Conservation (phyloP, 176 grass and related monocot genomes). For the Oryza glumipatula region DNA sequence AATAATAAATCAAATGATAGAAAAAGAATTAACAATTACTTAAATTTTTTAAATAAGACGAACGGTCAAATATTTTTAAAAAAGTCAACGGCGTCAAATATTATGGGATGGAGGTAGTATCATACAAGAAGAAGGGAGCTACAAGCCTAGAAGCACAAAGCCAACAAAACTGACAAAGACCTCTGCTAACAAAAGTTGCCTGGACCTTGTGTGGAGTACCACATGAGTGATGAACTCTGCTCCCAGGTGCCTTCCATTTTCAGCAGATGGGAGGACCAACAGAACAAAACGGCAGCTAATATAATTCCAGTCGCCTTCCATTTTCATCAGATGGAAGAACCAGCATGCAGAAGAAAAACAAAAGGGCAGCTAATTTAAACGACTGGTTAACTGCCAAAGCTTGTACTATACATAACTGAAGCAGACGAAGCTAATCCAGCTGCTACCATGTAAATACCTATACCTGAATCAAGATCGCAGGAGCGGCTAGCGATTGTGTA, state of each 20-base stretch:
- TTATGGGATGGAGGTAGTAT: too few relatives aligned
- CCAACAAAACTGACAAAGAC: neutral
- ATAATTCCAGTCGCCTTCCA: neutral
- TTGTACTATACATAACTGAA: neutral
- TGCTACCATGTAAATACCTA: neutral
- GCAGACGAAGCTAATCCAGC: neutral
- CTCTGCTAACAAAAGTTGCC: neutral
- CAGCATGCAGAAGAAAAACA: neutral
- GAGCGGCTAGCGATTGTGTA: neutral
- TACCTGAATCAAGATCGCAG: neutral
- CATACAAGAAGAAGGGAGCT: neutral
- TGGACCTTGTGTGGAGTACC: neutral
- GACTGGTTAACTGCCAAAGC: neutral
- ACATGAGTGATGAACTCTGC: neutral
- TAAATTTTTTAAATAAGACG: too few relatives aligned
- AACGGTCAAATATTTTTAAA: too few relatives aligned
- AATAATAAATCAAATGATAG: too few relatives aligned
- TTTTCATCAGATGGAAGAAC: neutral
- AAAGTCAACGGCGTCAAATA: too few relatives aligned
- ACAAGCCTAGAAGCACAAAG: neutral
- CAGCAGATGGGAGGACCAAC: neutral
- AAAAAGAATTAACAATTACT: too few relatives aligned
- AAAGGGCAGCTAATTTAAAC: neutral
- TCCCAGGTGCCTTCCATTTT: conserved; percentile 19
- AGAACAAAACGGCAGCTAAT: neutral